Percentiles rank a stretch among this genome's conserved stretches.
Evolutionary conservation across 2,329 filamentous ascomycete species (phyloP).

Genomic region (Aspergillus sergii): DNA sequence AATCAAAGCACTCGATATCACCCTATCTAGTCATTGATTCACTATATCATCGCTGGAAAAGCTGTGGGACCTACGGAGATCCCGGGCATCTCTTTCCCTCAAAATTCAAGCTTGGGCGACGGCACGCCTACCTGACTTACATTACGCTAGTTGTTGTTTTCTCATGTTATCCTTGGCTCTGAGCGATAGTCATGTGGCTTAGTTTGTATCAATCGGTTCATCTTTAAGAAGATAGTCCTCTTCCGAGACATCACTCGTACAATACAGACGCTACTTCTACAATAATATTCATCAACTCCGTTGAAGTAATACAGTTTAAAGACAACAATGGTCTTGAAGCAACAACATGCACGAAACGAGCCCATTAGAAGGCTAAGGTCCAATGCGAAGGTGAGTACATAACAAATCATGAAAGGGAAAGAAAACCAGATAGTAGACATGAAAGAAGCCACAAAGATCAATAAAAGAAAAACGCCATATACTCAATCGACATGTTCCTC

Average conservation of each 20-base stretch:
- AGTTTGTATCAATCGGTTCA: neutral
- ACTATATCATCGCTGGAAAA: neutral
- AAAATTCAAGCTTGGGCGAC: neutral
- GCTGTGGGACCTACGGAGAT: no score
- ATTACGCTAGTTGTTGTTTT: no score
- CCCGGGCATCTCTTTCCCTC: no score
- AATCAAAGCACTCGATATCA: neutral
- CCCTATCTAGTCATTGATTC: no score
- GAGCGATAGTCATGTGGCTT: neutral
- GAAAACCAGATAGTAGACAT: neutral
- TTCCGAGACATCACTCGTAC: neutral
- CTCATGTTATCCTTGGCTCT: neutral
- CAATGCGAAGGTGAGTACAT: neutral
- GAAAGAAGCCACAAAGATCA: neutral
- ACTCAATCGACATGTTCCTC: neutral
- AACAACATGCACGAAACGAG: neutral
- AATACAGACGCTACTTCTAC: neutral
- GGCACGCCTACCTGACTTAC: neutral
- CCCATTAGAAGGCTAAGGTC: neutral
- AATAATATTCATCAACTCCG: neutral
- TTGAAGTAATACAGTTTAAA: neutral
- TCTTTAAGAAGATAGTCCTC: neutral
- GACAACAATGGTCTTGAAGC: neutral
- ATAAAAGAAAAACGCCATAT: neutral
- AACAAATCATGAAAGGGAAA: neutral